Evolutionary conservation across 805 yeast species (phyloP).

Genomic region (Sugiyamaella marilandica): DNA sequence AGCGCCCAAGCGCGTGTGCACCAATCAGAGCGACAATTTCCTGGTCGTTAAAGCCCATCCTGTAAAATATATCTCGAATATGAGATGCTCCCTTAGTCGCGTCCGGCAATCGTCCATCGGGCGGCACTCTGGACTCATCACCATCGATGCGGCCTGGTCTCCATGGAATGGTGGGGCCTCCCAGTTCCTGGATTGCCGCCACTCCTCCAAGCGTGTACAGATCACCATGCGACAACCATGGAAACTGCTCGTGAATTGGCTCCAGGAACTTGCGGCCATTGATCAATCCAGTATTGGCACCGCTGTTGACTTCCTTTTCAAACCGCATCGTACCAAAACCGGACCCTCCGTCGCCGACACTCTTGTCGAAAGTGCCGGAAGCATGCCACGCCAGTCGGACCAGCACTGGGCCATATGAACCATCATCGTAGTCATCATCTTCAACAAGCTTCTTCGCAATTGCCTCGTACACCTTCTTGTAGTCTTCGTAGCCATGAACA

Average conservation of each 20-base stretch:
- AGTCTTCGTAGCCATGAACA: constrained; percentile 43
- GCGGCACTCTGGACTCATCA: constrained; percentile 47
- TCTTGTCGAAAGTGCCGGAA: constrained; percentile 68
- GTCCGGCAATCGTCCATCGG: constrained; percentile 69
- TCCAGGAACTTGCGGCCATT: constrained; percentile 53
- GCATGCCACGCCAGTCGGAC: constrained; percentile 85
- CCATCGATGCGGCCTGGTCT: constrained; percentile 70
- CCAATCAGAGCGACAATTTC: constrained; percentile 72
- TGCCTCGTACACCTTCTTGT: constrained; percentile 70
- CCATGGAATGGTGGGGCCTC: constrained; percentile 76
- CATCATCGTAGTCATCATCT: constrained; percentile 52
- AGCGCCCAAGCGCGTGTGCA: constrained; percentile 73
- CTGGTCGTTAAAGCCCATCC: constrained; percentile 64
- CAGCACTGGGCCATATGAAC: constrained; percentile 69
- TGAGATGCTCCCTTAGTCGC: constrained; percentile 63
- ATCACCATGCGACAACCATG: constrained; percentile 76
- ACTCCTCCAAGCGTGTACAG: constrained; percentile 77
- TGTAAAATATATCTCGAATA: constrained; percentile 55
- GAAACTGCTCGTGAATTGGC: constrained; percentile 51
- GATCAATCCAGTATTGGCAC: constrained; percentile 60
- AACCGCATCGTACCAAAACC: constrained; percentile 64
- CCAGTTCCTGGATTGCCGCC: constrained; percentile 69
- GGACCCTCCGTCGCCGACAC: constrained; percentile 48
- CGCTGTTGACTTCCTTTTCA: constrained; percentile 47
- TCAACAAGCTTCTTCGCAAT: constrained; percentile 58